A percentile compares a stretch with the other conserved stretches of the same genome.
Conservation (phyloP, 106 monocot species). For the Apostasia shenzhenica region DNA sequence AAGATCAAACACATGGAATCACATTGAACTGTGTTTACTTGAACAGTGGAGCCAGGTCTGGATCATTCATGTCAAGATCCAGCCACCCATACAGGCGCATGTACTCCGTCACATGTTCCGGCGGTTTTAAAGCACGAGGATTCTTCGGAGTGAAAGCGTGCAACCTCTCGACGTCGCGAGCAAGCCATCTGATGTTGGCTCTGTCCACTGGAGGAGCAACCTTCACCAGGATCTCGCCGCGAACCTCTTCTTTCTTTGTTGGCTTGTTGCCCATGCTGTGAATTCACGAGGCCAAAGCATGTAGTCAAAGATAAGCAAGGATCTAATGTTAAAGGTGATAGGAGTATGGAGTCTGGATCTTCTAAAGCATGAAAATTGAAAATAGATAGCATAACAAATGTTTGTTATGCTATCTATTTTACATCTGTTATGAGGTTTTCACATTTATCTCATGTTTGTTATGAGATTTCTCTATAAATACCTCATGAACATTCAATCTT, state of each 20-base stretch:
- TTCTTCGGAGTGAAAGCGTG: constrained; percentile 41
- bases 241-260: constrained; percentile 22
- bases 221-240: constrained; percentile 41
- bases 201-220: constrained; percentile 53
- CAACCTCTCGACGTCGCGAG: constrained; percentile 46
- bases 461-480: no score
- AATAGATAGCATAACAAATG: no score
- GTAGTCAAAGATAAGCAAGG: no score
- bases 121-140: constrained; percentile 52
- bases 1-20: not conserved
- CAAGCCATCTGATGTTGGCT: constrained; percentile 50
- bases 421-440: no score
- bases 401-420: no score
- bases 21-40: constrained; percentile 13
- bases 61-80: constrained; percentile 64
- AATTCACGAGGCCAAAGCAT: no score
- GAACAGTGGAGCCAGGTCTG: constrained; percentile 40
- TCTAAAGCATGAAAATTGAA: no score
- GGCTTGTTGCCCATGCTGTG: constrained; percentile 55
- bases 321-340: no score
- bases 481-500: no score
- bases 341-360: no score
- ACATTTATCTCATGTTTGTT: no score
- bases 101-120: constrained; percentile 61
- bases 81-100: constrained; percentile 62